phyloP scores from a whole-genome alignment of 2,329 filamentous ascomycete genomes.

The Cercospora sp. region DNA sequence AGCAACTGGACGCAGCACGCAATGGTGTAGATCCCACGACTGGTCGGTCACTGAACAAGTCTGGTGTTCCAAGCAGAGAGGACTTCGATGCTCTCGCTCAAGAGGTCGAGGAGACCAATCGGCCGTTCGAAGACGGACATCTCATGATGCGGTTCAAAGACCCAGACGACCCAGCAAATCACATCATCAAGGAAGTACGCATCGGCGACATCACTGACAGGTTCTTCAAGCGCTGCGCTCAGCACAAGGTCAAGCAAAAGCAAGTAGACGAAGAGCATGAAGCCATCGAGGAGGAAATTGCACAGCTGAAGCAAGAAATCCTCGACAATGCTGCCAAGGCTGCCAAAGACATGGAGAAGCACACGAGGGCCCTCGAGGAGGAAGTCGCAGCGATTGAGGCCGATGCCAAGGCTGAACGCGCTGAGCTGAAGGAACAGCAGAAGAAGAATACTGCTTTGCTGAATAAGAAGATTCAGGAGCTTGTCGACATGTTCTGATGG shows the following conservation, averaged over 20 bases:
- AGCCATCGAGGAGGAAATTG: conserved; percentile 26
- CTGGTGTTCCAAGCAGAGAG: conserved; percentile 23
- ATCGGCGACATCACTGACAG: conserved; percentile 28
- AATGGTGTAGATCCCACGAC: conserved; percentile 25
- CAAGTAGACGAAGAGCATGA: conserved; percentile 22
- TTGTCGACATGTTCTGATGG: conserved; percentile 10
- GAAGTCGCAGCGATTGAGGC: conserved; percentile 24
- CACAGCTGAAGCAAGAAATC: conserved; percentile 21
- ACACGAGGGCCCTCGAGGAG: conserved; percentile 22
- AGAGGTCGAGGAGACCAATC: conserved; percentile 17
- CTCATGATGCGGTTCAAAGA: conserved; percentile 7
- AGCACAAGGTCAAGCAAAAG: conserved; percentile 19
- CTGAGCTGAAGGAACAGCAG: conserved; percentile 27
- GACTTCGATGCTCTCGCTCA: conserved; percentile 23
- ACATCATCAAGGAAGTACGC: background rate
- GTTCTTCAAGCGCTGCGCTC: conserved; percentile 17
- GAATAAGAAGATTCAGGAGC: conserved; percentile 27
- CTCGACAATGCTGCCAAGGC: conserved; percentile 15
- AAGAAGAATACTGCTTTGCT: conserved; percentile 17
- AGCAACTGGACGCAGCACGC: conserved; percentile 24
- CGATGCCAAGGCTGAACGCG: conserved; percentile 22
- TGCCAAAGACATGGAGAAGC: conserved; percentile 17
- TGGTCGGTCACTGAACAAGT: conserved; percentile 16
- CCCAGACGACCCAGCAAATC: background rate
- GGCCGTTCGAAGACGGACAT: conserved; percentile 25